These are phyloP conservation scores for Auricularia cornea DNA, from an alignment of 768 basidiomycete species.

Conservation along the genomic window DNA sequence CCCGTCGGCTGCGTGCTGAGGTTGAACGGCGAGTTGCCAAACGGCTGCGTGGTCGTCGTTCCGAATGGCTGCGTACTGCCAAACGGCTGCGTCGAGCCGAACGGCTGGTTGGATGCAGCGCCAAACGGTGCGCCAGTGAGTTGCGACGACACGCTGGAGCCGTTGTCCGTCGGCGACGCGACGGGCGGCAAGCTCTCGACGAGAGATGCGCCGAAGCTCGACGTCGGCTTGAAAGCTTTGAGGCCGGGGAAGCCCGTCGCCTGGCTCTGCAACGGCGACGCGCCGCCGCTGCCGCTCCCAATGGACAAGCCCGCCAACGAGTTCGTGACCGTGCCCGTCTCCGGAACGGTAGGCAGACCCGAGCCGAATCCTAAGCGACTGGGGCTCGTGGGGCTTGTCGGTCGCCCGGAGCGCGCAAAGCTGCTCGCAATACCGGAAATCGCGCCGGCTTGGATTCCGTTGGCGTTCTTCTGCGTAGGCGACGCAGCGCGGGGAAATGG, in stretches of 20 bases:
- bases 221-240: constrained; percentile 77
- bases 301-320: neutral
- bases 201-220: constrained; percentile 69
- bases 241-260: constrained; percentile 48
- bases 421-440: constrained; percentile 68
- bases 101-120: too few species aligned
- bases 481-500: constrained; percentile 11
- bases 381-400: constrained; percentile 5
- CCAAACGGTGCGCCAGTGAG: neutral
- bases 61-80: too few species aligned
- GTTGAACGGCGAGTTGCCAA: neutral
- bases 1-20: neutral
- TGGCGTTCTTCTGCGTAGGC: neutral
- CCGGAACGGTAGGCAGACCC: neutral
- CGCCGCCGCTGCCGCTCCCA: constrained; percentile 1
- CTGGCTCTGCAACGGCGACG: constrained; percentile 34
- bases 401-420: constrained; percentile 41
- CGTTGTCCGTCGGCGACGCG: constrained; percentile 21
- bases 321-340: neutral
- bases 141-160: neutral
- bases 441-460: constrained; percentile 27
- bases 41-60: too few species aligned
- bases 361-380: neutral
- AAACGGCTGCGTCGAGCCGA: too few species aligned
- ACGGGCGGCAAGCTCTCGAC: constrained; percentile 69